These are phyloP conservation scores for Mucor mucedo DNA, from an alignment of 371 early-diverging fungal species.

Conservation along the genomic window DNA sequence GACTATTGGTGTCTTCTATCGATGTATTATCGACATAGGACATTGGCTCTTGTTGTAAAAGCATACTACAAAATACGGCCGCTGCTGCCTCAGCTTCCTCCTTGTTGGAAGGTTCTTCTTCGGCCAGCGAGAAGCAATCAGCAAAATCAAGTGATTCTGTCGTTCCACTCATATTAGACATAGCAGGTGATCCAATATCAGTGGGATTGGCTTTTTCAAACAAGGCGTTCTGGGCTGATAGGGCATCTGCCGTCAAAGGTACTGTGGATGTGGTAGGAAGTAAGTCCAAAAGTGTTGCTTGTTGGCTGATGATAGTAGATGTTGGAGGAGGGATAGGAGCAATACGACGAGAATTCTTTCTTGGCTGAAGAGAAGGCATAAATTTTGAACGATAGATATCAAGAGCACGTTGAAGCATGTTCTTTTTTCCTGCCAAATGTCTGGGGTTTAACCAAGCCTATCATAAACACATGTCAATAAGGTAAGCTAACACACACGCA, in stretches of 20 bases:
- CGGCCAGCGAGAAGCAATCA: conserved; percentile 58
- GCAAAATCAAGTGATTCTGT: conserved; percentile 50
- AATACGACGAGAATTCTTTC: conserved; percentile 35
- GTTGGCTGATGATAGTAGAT: conserved; percentile 6
- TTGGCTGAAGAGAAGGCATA: conserved; percentile 50
- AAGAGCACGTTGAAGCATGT: conserved; percentile 54
- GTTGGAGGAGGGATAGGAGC: conserved; percentile 34
- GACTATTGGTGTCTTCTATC: background rate
- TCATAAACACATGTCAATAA: background rate
- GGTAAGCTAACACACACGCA: conserved; percentile 5
- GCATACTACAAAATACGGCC: conserved; percentile 30
- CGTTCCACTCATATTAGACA: conserved; percentile 34
- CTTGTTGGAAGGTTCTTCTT: conserved; percentile 29
- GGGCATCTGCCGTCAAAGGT: conserved; percentile 33
- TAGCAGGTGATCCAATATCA: conserved; percentile 21
- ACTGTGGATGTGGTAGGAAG: conserved; percentile 10
- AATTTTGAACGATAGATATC: conserved; percentile 52
- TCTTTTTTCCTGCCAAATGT: conserved; percentile 49
- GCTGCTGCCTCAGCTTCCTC: conserved; percentile 12
- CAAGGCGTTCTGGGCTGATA: conserved; percentile 48
- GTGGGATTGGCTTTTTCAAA: conserved; percentile 22
- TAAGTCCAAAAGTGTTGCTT: conserved; percentile 10
- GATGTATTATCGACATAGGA: conserved; percentile 1
- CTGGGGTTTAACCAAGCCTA: conserved; percentile 58
- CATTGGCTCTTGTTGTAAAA: conserved; percentile 27